Evolutionary conservation across 2,329 filamentous ascomycete genomes (phyloP).

Genomic region (Diplocarpon mali): DNA sequence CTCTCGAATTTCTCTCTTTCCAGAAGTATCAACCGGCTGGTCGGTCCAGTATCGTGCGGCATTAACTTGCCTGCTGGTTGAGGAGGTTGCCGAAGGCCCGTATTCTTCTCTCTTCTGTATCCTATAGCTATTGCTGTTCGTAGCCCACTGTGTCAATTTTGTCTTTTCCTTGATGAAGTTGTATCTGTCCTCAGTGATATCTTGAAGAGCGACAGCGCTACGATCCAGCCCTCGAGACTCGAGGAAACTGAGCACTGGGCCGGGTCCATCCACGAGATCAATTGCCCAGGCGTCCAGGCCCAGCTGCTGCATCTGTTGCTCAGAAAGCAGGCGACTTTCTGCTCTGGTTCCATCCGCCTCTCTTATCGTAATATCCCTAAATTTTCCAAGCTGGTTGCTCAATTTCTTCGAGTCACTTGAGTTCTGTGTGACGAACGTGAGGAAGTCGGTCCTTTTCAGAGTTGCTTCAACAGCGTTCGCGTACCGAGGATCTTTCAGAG

Average conservation of each 20-base stretch:
- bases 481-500: conserved; percentile 46
- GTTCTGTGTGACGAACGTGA: conserved; percentile 65
- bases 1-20: conserved; percentile 49
- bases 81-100: conserved; percentile 61
- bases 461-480: conserved; percentile 48
- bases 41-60: conserved; percentile 64
- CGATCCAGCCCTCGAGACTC: conserved; percentile 63
- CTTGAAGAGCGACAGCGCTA: conserved; percentile 51
- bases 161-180: conserved; percentile 47
- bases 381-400: conserved; percentile 47
- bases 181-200: conserved; percentile 58
- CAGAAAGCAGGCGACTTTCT: conserved; percentile 41
- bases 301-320: conserved; percentile 41
- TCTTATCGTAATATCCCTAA: conserved; percentile 63
- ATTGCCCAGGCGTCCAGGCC: conserved; percentile 74
- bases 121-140: conserved; percentile 50
- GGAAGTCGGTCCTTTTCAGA: conserved; percentile 40
- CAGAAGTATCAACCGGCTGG: conserved; percentile 58
- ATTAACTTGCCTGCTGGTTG: conserved; percentile 48
- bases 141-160: conserved; percentile 56
- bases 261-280: conserved; percentile 71
- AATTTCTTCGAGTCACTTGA: conserved; percentile 64
- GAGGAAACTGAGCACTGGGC: conserved; percentile 77
- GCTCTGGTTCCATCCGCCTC: conserved; percentile 40
- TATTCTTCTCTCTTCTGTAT: conserved; percentile 70